Conservation (phyloP, 2,329 filamentous ascomycete genomes). For the Cladosporium sp. region DNA sequence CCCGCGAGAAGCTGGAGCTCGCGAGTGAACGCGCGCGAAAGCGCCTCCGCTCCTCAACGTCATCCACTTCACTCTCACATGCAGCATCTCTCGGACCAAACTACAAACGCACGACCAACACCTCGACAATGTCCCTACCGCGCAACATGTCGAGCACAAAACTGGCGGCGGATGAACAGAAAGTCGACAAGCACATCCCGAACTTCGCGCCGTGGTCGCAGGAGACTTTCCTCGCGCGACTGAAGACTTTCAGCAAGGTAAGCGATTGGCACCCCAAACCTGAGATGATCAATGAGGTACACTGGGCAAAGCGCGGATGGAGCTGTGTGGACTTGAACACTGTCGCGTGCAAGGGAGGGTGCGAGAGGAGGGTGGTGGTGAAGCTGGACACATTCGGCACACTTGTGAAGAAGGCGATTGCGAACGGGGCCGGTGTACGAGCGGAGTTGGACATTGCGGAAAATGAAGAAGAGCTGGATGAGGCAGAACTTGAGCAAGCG, state of each 20-base stretch:
- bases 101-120: constrained; percentile 15
- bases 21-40: constrained; percentile 32
- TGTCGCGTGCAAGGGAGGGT: constrained; percentile 78
- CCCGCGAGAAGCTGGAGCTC: constrained; percentile 27
- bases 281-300: constrained; percentile 78
- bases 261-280: constrained; percentile 95
- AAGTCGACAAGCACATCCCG: constrained; percentile 42
- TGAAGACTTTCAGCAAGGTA: constrained; percentile 87
- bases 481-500: constrained; percentile 52
- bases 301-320: constrained; percentile 95
- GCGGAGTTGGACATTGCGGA: constrained; percentile 51
- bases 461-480: constrained; percentile 43
- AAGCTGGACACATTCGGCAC: constrained; percentile 64
- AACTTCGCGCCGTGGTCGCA: constrained; percentile 88
- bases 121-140: constrained; percentile 27
- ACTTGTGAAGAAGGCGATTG: constrained; percentile 7
- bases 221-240: constrained; percentile 73
- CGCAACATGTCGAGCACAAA: constrained; percentile 34
- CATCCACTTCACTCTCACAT: constrained; percentile 28
- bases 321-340: constrained; percentile 79
- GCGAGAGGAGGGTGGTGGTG: constrained; percentile 79
- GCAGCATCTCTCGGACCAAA: constrained; percentile 18
- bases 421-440: background rate
- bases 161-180: constrained; percentile 20
- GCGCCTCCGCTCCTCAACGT: constrained; percentile 33